Evolutionary conservation across 768 basidiomycete genomes (phyloP), one percentile per base, ranked within the genome.

Genomic region (Hysterangium stoloniferum): DNA sequence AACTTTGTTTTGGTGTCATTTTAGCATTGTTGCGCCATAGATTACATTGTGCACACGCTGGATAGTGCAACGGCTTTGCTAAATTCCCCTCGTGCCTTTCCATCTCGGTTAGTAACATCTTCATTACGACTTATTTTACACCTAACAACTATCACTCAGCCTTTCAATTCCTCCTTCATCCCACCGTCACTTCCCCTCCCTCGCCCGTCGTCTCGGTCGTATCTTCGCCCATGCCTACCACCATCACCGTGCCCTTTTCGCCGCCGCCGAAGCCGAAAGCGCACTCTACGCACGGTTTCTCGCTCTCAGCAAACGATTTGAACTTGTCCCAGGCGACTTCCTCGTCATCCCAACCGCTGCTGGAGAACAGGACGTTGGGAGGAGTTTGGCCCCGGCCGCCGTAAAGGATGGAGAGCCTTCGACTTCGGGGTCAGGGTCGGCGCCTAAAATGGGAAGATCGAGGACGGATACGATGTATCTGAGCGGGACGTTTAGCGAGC

Each of bases 221-320:
- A 93, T 97, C 55, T 97, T 99, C 62, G 89, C 90, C 0, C 95
- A 99, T 65, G 92, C 93, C 1, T 97, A 92, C 71, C 94, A 85
- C 69, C 90, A 92, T 63, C 92, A 95, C 65, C 84, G 89, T 56
- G 92, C 93, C 62, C 80, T 80, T 0, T 95, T 95, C 63, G 85
- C 89, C 57, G 86, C 89, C 62, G 85, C 85, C 27, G 91, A 94
- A 68, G 88, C 82, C 5, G 93, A 96, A 66, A 90, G 86, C 6
- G 86, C 86, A 0, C 72, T 96, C 2, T 94, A 95, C 61, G 84
- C 85, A 31, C 84, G 93, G 58, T 95, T 95, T 71, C 76, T 93
- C 50, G 84, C 83, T 9, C 78, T 95, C 52, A 85, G 86, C 6
- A 73, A 76, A 53, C 79, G 79, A 61, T 94, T 86, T 68, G 80